These are phyloP conservation scores for Castanea crenata DNA, from an alignment of 306 rosid genomes.

Conservation along the genomic window DNA sequence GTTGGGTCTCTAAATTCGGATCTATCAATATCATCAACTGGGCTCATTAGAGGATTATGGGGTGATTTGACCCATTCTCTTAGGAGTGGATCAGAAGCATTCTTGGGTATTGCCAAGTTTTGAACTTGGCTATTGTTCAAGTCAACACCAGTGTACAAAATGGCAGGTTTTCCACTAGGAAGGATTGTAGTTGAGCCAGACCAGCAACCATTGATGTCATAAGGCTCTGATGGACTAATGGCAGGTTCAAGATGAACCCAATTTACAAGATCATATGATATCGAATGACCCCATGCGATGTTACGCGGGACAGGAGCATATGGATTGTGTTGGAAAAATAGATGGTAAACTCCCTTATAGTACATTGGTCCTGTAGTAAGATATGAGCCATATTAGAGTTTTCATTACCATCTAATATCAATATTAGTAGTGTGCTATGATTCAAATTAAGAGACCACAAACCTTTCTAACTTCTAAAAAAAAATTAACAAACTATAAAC, in stretches of 20 bases:
- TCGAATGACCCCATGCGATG: constrained; percentile 56
- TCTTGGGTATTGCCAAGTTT: constrained; percentile 39
- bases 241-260: constrained; percentile 51
- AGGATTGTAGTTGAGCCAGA: constrained; percentile 57
- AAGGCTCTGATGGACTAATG: constrained; percentile 39
- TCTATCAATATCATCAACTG: constrained; percentile 31
- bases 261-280: constrained; percentile 50
- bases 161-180: constrained; percentile 24
- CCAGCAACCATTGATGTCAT: constrained; percentile 47
- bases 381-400: too few relatives aligned
- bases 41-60: constrained; percentile 42
- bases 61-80: constrained; percentile 50
- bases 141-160: constrained; percentile 47
- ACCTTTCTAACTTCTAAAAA: too few relatives aligned
- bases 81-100: constrained; percentile 43
- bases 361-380: constrained; percentile 46
- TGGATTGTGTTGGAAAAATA: constrained; percentile 58
- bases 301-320: constrained; percentile 30
- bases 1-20: constrained; percentile 52
- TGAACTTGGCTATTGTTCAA: constrained; percentile 35
- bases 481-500: too few relatives aligned
- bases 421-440: too few relatives aligned
- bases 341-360: constrained; percentile 52
- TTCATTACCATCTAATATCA: too few relatives aligned
- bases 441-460: too few relatives aligned